phyloP scores from a whole-genome alignment of 108 stramenopile genomes.

The Cyclotella baltica region DNA sequence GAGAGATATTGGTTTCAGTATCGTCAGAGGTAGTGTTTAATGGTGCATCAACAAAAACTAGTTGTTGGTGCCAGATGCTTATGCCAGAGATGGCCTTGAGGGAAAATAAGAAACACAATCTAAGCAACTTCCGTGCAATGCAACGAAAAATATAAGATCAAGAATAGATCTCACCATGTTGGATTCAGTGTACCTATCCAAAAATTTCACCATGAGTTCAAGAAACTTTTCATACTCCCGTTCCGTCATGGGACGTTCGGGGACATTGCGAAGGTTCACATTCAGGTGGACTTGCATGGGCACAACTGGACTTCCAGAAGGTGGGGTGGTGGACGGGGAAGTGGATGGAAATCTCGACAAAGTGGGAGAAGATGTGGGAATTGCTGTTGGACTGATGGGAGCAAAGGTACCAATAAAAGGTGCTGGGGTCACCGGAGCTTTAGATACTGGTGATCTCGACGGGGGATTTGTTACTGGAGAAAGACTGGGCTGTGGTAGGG shows the following conservation, averaged over 20 bases:
- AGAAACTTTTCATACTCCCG: constrained; percentile 22
- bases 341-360: constrained; percentile 1
- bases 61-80: constrained; percentile 16
- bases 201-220: constrained; percentile 5
- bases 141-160: too few relatives aligned
- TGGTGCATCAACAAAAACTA: not conserved
- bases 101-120: too few relatives aligned
- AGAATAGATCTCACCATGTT: constrained; percentile 5
- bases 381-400: constrained; percentile 10
- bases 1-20: not conserved
- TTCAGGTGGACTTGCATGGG: constrained; percentile 20
- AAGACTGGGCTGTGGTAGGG: constrained; percentile 8
- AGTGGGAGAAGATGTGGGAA: constrained; percentile 16
- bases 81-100: constrained; percentile 13
- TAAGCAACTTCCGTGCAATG: too few relatives aligned
- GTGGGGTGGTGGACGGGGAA: constrained; percentile 13
- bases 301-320: constrained; percentile 32
- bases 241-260: constrained; percentile 19
- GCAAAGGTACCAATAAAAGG: constrained; percentile 8
- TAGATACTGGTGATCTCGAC: not conserved
- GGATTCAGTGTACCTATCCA: not conserved
- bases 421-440: not conserved
- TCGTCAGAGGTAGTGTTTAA: not conserved
- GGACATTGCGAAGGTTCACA: constrained; percentile 18
- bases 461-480: constrained; percentile 13